Evolutionary conservation across 768 basidiomycete species (phyloP).

Genomic region (Candolleomyces eurysporus): DNA sequence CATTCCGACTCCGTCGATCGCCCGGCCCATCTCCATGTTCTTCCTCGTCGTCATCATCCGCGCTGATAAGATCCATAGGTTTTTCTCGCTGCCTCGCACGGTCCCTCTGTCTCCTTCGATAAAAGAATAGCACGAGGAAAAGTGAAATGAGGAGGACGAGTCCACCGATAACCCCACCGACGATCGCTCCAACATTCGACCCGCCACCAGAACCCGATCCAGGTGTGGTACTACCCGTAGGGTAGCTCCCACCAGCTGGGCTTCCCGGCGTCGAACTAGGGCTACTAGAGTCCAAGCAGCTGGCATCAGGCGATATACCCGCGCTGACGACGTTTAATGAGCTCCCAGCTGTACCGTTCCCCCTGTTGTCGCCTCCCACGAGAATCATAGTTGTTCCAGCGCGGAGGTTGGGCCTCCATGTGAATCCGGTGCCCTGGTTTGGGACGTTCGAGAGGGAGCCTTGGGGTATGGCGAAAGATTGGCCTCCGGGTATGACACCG

Average conservation of each 20-base stretch:
- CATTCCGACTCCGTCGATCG: slow-evolving; percentile 28
- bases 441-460: slow-evolving; percentile 41
- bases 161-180: slow-evolving; percentile 54
- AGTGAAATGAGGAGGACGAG: slow-evolving; percentile 41
- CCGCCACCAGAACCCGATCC: neutral
- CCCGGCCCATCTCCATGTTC: slow-evolving; percentile 38
- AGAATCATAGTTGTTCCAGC: slow-evolving; percentile 66
- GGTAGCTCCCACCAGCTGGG: slow-evolving; percentile 73
- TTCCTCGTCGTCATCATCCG: slow-evolving; percentile 56
- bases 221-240: slow-evolving; percentile 41
- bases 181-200: slow-evolving; percentile 47
- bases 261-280: slow-evolving; percentile 77
- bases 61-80: slow-evolving; percentile 66
- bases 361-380: slow-evolving; percentile 64
- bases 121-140: slow-evolving; percentile 46
- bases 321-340: slow-evolving; percentile 51
- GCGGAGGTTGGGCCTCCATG: slow-evolving; percentile 63
- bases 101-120: slow-evolving; percentile 43
- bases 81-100: slow-evolving; percentile 47
- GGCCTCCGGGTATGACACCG: slow-evolving; percentile 77
- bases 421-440: slow-evolving; percentile 59
- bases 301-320: slow-evolving; percentile 45
- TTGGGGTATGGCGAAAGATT: slow-evolving; percentile 66
- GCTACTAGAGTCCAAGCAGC: slow-evolving; percentile 57
- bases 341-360: slow-evolving; percentile 70